Evolutionary conservation across 2,329 filamentous ascomycete species (phyloP), one percentile per base, ranked within the genome.

Genomic region (Phialophora verrucosa): DNA sequence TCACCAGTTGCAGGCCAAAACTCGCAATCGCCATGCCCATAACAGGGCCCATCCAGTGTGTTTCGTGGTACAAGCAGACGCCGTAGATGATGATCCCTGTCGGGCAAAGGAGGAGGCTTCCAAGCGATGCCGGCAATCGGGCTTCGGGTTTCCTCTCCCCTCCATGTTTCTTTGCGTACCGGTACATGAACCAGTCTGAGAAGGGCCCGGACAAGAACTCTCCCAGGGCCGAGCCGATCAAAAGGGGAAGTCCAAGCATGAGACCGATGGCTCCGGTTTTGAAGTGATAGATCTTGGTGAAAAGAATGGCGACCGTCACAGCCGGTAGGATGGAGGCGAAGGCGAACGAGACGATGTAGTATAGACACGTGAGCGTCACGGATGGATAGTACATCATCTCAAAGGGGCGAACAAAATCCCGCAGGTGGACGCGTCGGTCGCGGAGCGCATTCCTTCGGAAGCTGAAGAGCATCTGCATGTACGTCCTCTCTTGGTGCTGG

Each of bases 11-110:
- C 27, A 78, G 62, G 11, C 77, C 77, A 44, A 75, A 71, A 51
- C 72, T 72, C 3, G 75, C 74, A 35, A 78, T 76, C 0, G 71
- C 75, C 66, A 79, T 79, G 3, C 77, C 78, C 44, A 79, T 70
- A 0, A 74, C 75, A 8, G 74, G 72, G 1, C 75, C 76, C 20
- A 73, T 68, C 74, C 75, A 78, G 29, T 42, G 20, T 17, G 70
- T 74, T 44, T 72, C 65, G 61, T 73, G 63, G 6, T 29, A 55
- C 63, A 75, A 63, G 56, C 70, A 71, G 14, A 74, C 68, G n/a
- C 73, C 74, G 64, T 74, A 73, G 53, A 75, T 73, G 35, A 74
- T 76, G 68, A 75, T 63, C 3, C 74, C 74, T 20, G 69, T 60
- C 0, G 73, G 73, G 38, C 38, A 44, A 14, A 71, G 51, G 6